Base-by-base conservation (phyloP, 2,329 filamentous ascomycete genomes). In the Aspergillus oerlinghausenensis region DNA sequence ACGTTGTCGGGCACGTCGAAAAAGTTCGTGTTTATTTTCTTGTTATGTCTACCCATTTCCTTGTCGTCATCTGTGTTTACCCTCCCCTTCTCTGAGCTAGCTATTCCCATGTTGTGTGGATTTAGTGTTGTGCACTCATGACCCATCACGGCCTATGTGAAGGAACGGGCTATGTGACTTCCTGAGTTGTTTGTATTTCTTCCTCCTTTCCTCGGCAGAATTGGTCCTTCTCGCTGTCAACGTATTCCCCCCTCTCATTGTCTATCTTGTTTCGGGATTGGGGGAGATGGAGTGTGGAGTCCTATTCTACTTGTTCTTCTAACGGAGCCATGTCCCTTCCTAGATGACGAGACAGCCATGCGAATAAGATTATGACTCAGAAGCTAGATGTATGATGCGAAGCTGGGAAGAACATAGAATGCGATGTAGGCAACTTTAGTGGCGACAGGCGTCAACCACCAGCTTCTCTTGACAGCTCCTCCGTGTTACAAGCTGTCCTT, bases 1-100 rank as follows among this genome's bases (percentile, higher is more conserved):
- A 63, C 62, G 64, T 71, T 68, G 66, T 68, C 64, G 61, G 69
- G 64, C 69, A 69, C 62, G 70, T 69, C 65, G 65, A 74, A 73
- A 47, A 73, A 72, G 70, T 73, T 72, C 68, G 50, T 60, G 56
- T 52, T 38, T 23, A 54, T 58, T 50, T 50, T 49, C 28, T 51
- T 58, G 35, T 51, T 48, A 49, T 51, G 57, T 61, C 62, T 59
- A 55, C 59, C 52, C 56, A 58, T 57, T 56, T 55, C 60, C 51
- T 57, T 60, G 58, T 61, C 59, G 63, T 55, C 55, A 56, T 52
- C 50, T 58, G 57, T 51, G 25, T 56, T 60, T 62, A 65, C 58
- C 64, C 68, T 62, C 65, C 59, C 64, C 68, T 68, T 61, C 63
- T 66, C 65, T 52, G 42, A 54, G 54, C 65, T 69, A 62, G 55